Evolutionary conservation across 2,329 filamentous ascomycete species (phyloP).

Genomic region (Sporothrix sp.): DNA sequence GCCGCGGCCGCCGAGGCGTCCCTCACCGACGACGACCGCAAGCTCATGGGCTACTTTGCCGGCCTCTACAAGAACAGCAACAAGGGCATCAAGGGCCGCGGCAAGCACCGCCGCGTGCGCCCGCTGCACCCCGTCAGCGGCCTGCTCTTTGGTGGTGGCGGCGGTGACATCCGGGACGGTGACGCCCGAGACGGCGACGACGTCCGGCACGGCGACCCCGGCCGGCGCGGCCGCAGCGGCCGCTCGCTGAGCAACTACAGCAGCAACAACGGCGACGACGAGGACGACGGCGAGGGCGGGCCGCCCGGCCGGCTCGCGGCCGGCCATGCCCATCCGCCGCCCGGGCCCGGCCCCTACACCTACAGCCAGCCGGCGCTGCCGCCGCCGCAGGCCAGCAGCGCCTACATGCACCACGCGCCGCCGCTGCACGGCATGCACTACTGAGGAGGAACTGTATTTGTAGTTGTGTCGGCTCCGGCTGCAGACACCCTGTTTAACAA

Average conservation of each 20-base stretch:
- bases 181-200: too few relatives aligned
- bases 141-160: too few relatives aligned
- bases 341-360: background rate
- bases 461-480: too few relatives aligned
- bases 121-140: conserved; percentile 18
- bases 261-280: background rate
- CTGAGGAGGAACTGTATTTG: too few relatives aligned
- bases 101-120: conserved; percentile 65
- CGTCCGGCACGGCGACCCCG: background rate
- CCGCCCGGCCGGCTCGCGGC: background rate
- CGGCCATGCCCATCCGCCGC: background rate
- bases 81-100: conserved; percentile 94
- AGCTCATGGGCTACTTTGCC: conserved; percentile 73
- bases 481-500: too few relatives aligned
- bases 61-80: conserved; percentile 95
- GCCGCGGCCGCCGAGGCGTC: conserved; percentile 48
- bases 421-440: background rate
- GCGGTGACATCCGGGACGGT: too few relatives aligned
- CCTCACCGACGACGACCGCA: conserved; percentile 43
- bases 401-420: conserved; percentile 7
- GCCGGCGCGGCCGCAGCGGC: background rate
- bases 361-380: background rate
- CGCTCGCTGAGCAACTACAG: background rate
- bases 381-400: background rate
- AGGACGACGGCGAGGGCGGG: background rate